phyloP scores from a whole-genome alignment of 305 asterid genomes.

The Plantago lanceolata region DNA sequence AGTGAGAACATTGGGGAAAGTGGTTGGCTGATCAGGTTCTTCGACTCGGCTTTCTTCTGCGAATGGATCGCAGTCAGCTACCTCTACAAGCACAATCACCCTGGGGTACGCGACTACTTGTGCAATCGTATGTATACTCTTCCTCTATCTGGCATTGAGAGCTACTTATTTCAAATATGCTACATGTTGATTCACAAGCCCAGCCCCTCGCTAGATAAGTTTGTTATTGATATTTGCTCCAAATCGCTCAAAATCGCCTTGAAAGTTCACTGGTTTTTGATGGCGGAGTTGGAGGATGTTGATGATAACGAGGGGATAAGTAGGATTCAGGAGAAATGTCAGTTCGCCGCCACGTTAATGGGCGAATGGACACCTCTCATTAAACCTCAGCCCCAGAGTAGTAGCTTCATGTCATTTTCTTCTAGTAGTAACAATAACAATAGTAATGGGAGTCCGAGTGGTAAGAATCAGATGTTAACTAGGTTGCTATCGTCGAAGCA shows the following conservation, averaged over 20 bases:
- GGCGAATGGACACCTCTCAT: constrained; percentile 87
- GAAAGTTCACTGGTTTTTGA: constrained; percentile 85
- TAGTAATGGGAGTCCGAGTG: constrained; percentile 40
- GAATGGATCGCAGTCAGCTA: constrained; percentile 97
- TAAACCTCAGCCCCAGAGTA: constrained; percentile 43
- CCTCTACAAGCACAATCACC: constrained; percentile 83
- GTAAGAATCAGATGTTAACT: constrained; percentile 72
- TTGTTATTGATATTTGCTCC: constrained; percentile 75
- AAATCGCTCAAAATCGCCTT: constrained; percentile 70
- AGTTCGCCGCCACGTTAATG: constrained; percentile 86
- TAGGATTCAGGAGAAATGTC: constrained; percentile 91
- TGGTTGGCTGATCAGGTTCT: constrained; percentile 85
- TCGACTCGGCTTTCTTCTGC: constrained; percentile 79
- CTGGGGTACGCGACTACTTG: constrained; percentile 82
- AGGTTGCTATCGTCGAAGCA: constrained; percentile 75
- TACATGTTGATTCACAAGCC: constrained; percentile 88
- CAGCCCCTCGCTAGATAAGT: constrained; percentile 85
- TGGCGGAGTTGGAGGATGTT: constrained; percentile 86
- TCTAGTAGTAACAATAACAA: constrained; percentile 24
- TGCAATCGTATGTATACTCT: constrained; percentile 89
- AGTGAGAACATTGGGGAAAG: constrained; percentile 76
- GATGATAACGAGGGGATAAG: constrained; percentile 89
- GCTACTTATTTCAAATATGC: constrained; percentile 85
- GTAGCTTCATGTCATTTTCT: constrained; percentile 36
- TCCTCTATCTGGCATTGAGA: constrained; percentile 76